Evolutionary conservation across 148 eudicot genomes (phyloP), one percentile per base, ranked within the genome.

Genomic region (Drosera capensis): DNA sequence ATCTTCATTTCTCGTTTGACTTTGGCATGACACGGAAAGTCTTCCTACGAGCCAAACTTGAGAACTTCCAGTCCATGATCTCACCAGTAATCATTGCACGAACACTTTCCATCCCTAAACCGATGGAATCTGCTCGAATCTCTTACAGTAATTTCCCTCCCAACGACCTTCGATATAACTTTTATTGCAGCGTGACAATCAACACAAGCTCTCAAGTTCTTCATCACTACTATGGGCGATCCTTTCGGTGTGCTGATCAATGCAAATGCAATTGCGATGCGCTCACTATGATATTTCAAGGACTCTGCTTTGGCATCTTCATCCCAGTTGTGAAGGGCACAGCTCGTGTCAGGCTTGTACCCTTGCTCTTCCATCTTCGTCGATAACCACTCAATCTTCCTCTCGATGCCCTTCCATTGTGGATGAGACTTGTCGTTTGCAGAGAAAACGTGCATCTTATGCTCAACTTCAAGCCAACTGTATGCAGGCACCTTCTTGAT

Each of bases 81-180:
- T 78, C 64, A 83, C 94, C 94, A 84, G 48, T 73, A 84, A 77
- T 79, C 88, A 22, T 58, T 67, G 57, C 78, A 78, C 19, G 78
- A 82, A 54, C 81, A 82, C 56, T 28, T 28, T 25, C 79, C 94
- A 45, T 76, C 65, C 69, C 46, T 70, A 50, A 77, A 84, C 63
- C 72, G 95, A 61, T 84, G 95, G 43, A 80, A 84, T 66, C 90
- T 74, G 51, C 77, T 84, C 2, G 82, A 77, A 63, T 84, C 95
- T 58, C 95, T 71, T 1, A 80, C 90, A 2, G 79, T 80, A 25
- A 84, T 80, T 62, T 71, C 79, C 59, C 90, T 62, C 24, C 71
- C 56, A 28, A 65, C 82, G 46, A 81, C 58, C 59, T 62, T 75
- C 0, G 96, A 82, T 21, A 86, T 86, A 8, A 78, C 38, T 61